These are phyloP conservation scores for Ophiocordyceps sinensis DNA, from an alignment of 2,329 filamentous ascomycete species.

Conservation along the genomic window DNA sequence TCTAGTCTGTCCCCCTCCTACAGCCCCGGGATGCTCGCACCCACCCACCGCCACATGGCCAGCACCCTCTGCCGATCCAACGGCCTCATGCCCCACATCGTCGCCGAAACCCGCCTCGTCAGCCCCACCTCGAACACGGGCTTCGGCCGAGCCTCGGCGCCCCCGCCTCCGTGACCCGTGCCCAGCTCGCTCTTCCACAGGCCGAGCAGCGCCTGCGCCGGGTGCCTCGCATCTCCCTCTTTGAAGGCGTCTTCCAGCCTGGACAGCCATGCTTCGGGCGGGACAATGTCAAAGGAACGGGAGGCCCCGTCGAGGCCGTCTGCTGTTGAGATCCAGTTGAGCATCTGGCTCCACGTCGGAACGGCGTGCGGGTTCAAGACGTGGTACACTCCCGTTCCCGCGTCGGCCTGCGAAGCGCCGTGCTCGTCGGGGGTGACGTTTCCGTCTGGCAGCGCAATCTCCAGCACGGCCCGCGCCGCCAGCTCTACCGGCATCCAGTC, in stretches of 20 bases:
- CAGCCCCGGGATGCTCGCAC: not conserved
- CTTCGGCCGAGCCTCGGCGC: not conserved
- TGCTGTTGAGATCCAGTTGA: slow-evolving; percentile 7
- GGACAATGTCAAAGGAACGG: not conserved
- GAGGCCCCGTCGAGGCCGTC: not conserved
- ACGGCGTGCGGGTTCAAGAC: slow-evolving; percentile 8
- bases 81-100: not conserved
- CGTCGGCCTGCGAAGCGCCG: not conserved
- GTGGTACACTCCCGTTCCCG: slow-evolving; percentile 7
- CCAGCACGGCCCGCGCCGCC: slow-evolving; percentile 24
- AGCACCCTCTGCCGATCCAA: not conserved
- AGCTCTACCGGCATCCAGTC: slow-evolving; percentile 34
- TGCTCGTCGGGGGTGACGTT: not conserved
- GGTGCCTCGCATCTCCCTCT: not conserved
- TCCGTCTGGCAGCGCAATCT: slow-evolving; percentile 11
- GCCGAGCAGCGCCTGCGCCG: not conserved
- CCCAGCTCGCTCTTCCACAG: not conserved
- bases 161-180: not conserved
- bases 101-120: not conserved
- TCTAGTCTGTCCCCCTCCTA: too few species aligned
- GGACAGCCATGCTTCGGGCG: not conserved
- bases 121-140: not conserved
- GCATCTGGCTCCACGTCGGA: slow-evolving; percentile 8
- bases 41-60: not conserved
- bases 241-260: not conserved